Evolutionary conservation across 129 eudicot species (phyloP), one percentile per base, ranked within the genome.

Genomic region (Chrysanthemum lavandulifolium): DNA sequence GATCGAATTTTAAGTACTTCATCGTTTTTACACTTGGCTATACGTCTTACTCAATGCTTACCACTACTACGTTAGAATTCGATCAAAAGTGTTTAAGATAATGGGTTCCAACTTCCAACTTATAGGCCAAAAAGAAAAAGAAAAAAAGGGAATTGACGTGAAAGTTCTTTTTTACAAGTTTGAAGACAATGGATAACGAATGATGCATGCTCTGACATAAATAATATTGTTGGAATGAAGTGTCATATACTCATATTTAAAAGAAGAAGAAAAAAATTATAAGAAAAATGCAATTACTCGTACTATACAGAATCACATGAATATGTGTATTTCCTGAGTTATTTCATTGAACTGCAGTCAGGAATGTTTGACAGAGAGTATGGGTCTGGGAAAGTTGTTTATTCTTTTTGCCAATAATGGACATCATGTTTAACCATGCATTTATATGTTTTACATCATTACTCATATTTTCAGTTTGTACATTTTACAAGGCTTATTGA

Each of bases 191-290:
- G 64, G 25, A 29, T 21, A 58, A 10, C 25, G 64, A 58, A 58
- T 58, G 64, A 29, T 58, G 64, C 36, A 58, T 58, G 64, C 21
- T 58, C 64, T 58, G 2, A 58, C 64, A 21, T 21, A 58, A 18
- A 58, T 58, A 21, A 58, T 12, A 58, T 8, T 58, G 63, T 58
- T 58, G 29, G 10, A 58, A 19, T 19, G 31, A 58, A 18, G 13
- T 19, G 63, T 58, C 25, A 10, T 19, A 19, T 19, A 19, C 21
- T 19, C 21, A 19, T 18, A 23, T 23, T 57, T 58, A 5, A 19
- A 19, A 16, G 6, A 54, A 19, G 21, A n/a, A 16, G n/a, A 56
- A 16, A 25, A 21, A 13, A 21, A n/a, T 13, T 56, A 14, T 6
- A 13, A 5, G 27, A 56, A 55, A 55, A 16, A 56, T 56, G 21